Evolutionary conservation across 1,284 basidiomycete genomes (phyloP).

Genomic region (Exsudoporus floridanus): DNA sequence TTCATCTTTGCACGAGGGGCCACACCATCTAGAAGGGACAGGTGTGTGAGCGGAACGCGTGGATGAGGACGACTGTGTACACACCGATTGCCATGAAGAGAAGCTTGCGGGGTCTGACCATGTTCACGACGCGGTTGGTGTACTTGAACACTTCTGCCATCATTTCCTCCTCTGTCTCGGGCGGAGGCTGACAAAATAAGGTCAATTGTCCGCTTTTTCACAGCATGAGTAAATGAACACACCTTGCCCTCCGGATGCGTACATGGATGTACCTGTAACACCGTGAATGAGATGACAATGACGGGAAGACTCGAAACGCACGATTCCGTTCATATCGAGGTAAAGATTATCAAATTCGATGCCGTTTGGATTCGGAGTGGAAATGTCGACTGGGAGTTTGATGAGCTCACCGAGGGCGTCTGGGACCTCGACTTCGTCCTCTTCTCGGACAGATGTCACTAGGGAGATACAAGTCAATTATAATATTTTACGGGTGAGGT

Average conservation of each 20-base stretch:
- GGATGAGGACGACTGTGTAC: slow-evolving; percentile 21
- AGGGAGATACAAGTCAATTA: not conserved
- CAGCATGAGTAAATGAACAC: slow-evolving; percentile 16
- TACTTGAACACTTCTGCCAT: slow-evolving; percentile 98
- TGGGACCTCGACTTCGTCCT: slow-evolving; percentile 69
- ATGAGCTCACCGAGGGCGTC: slow-evolving; percentile 69
- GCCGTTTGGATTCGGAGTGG: slow-evolving; percentile 91
- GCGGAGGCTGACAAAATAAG: slow-evolving; percentile 64
- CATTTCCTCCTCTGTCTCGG: slow-evolving; percentile 99
- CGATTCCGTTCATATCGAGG: slow-evolving; percentile 91
- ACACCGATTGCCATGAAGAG: slow-evolving; percentile 97
- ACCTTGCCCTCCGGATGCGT: slow-evolving; percentile 97
- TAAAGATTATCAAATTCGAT: slow-evolving; percentile 96
- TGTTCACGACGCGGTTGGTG: slow-evolving; percentile 96
- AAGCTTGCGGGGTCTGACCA: slow-evolving; percentile 92
- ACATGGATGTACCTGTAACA: slow-evolving; percentile 87
- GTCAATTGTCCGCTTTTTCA: slow-evolving; percentile 12
- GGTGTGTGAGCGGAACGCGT: not conserved
- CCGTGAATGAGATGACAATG: not conserved
- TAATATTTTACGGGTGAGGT: not conserved
- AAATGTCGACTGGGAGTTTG: slow-evolving; percentile 81
- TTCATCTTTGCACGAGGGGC: slow-evolving; percentile 99
- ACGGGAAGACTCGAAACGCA: slow-evolving; percentile 33
- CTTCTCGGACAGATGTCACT: slow-evolving; percentile 83
- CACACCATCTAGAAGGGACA: slow-evolving; percentile 74